Base-by-base conservation (phyloP, 2,329 filamentous ascomycete species). In the Aspergillus floridensis region DNA sequence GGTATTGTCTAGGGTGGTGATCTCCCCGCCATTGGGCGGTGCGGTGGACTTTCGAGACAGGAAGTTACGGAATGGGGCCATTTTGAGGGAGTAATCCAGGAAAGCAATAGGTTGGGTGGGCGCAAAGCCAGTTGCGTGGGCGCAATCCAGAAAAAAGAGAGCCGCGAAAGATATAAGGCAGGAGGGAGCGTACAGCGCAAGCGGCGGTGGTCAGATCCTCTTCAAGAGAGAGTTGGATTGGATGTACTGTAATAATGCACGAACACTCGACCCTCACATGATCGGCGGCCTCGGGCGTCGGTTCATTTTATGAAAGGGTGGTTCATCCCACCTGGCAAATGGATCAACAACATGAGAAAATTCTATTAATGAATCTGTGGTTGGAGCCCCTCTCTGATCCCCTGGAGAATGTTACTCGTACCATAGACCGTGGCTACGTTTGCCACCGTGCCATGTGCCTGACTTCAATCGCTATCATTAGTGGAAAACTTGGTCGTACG, bases 31-130 rank as follows among this genome's bases (percentile, higher is more conserved):
- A 66, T 73, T 75, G 63, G 70, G 63, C 38, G 61, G 64, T 41
- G 61, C 62, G n/a, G 81, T 84, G 56, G 83, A 77, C 56, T 85
- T 87, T 68, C 85, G 84, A 58, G 83, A 79, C 72, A 92, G 89
- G 31, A 88, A 86, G 74, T 91, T 92, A 66, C 89, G 87, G 71
- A 91, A 89, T 21, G 79, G 79, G 63, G 86, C 84, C 88, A 90
- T 90, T 59, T 65, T 79, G 59, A 19, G 38, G 16, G 14, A 8
- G 16, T 44, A 8, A 44, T 44, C 19, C 7, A 29, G 26, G 26
- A 54, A 16, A 48, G 10, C 14, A 11, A 51, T 12, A 22, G 50
- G n/a, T n/a, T n/a, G 47, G 6, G 35, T 35, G 47, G 16, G 14
- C 38, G 48, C 32, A 56, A 31, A 35, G 47, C 41, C 53, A 50